phyloP scores from a whole-genome alignment of 2,329 filamentous ascomycete genomes.

The Davidsoniella eucalypti region DNA sequence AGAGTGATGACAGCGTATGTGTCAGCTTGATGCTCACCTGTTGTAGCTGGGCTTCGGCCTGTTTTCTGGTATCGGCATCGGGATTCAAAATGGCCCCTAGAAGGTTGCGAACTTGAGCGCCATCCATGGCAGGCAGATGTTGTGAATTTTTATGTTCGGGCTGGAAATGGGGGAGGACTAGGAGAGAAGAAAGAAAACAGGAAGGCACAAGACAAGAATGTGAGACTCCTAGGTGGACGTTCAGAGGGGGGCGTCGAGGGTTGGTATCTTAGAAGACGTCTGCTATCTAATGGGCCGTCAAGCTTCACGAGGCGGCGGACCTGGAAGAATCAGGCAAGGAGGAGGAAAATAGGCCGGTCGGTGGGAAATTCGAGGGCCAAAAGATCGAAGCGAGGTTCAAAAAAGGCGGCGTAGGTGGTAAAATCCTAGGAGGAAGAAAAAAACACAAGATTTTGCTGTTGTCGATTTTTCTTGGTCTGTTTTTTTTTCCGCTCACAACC shows the following conservation, averaged over 20 bases:
- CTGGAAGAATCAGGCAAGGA: slow-evolving; percentile 6
- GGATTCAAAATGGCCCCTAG: slow-evolving; percentile 60
- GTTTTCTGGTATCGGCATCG: slow-evolving; percentile 57
- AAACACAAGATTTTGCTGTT: slow-evolving; percentile 2
- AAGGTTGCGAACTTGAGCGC: slow-evolving; percentile 56
- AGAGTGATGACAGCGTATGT: background rate
- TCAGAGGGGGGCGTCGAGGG: too few species aligned
- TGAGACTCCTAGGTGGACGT: background rate
- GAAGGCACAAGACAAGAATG: background rate
- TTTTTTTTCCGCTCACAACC: slow-evolving; percentile 7
- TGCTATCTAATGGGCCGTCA: background rate
- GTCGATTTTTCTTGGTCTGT: slow-evolving; percentile 10
- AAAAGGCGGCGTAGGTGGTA: slow-evolving; percentile 8
- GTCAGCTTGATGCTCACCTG: slow-evolving; percentile 37
- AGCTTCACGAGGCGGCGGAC: slow-evolving; percentile 10
- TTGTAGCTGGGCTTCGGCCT: slow-evolving; percentile 69
- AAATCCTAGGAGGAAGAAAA: slow-evolving; percentile 1
- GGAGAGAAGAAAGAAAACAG: background rate
- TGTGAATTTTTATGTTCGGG: background rate
- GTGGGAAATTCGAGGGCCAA: slow-evolving; percentile 4
- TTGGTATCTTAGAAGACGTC: too few species aligned
- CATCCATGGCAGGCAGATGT: slow-evolving; percentile 45
- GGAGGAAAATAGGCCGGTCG: slow-evolving; percentile 7
- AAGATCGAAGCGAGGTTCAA: slow-evolving; percentile 6
- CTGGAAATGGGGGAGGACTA: background rate